Conservation (phyloP, 257 asterid species). For the Plantago elongata region DNA sequence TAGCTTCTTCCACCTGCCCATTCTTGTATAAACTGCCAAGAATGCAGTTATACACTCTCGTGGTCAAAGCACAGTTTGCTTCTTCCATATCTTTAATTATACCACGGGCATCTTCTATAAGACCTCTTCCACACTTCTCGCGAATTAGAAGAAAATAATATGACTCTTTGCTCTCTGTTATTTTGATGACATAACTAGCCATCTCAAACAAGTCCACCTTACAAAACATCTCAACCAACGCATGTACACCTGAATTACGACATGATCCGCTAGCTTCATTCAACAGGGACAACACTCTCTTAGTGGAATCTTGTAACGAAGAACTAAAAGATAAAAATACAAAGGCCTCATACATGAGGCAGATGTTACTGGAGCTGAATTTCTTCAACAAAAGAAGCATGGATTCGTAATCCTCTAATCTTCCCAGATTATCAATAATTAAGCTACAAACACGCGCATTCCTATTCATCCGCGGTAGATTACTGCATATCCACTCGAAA, state of each 20-base stretch:
- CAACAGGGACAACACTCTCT: constrained; percentile 39
- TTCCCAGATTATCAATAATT: constrained; percentile 61
- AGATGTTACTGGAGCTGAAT: constrained; percentile 40
- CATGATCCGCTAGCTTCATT: constrained; percentile 66
- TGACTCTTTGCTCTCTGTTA: constrained; percentile 38
- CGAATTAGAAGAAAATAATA: constrained; percentile 53
- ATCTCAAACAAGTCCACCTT: constrained; percentile 49
- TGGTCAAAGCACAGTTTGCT: constrained; percentile 30
- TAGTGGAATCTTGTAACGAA: constrained; percentile 34
- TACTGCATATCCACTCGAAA: constrained; percentile 54
- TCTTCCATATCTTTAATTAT: constrained; percentile 53
- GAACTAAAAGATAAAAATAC: constrained; percentile 44
- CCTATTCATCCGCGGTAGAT: constrained; percentile 29
- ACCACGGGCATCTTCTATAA: constrained; percentile 44
- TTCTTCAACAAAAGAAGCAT: constrained; percentile 43
- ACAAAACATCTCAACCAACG: constrained; percentile 64
- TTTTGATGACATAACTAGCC: constrained; percentile 59
- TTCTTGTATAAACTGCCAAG: constrained; percentile 61
- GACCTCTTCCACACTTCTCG: constrained; percentile 58
- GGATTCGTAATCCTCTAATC: constrained; percentile 56
- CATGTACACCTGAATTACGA: constrained; percentile 51
- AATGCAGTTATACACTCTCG: constrained; percentile 53
- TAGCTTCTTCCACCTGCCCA: constrained; percentile 36
- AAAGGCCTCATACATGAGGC: constrained; percentile 62
- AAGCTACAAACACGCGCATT: constrained; percentile 54